Base-by-base conservation (phyloP, 2,329 filamentous ascomycete species). In the Gaeumannomyces sp. region DNA sequence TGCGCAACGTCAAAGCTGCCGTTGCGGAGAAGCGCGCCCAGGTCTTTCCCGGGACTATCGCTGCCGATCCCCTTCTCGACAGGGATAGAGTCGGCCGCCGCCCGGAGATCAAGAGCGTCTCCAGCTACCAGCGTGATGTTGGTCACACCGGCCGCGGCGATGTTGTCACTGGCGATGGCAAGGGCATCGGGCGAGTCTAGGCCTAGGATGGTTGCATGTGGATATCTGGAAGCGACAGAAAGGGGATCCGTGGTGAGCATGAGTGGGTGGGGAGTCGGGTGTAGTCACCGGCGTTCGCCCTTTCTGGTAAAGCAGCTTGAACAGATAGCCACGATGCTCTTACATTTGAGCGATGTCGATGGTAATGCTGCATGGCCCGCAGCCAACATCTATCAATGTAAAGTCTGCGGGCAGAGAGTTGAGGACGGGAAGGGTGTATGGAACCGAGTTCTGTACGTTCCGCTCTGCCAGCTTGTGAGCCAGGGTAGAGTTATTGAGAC, bases 1-100 rank as follows among this genome's bases (percentile, higher is more conserved):
- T 83, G 81, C 8, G 87, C 84, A n/a, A 88, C 72, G 68, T 89
- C 86, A 67, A 88, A 88, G 3, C 62, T 33, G 35, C 28, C 25
- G 27, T 57, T 57, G 45, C 45, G 22, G 61, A 62, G 53, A 16
- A 56, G 45, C 13, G 16, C 38, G 7, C 38, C 27, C 8, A n/a
- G 27, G 10, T 62, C 61, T 27, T 25, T 38, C 7, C 35, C 28
- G 27, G 53, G 61, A 3, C n/a, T 57, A 16, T 53, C 38, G 50
- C 29, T 33, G 61, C 45, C 28, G 25, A 6, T 31, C 5, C 28
- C 13, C 1, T 27, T 27, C 0, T 33, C 14, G 22, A 25, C 4
- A 22, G n/a, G 38, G 27, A 62, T 45, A 3, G n/a, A 33, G 28
- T 57, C 27, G 10, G 38, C 31, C 53, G 57, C 62, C 8, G 62